Evolutionary conservation across 805 yeast genomes (phyloP).

Genomic region (Hanseniaspora occidentalis): DNA sequence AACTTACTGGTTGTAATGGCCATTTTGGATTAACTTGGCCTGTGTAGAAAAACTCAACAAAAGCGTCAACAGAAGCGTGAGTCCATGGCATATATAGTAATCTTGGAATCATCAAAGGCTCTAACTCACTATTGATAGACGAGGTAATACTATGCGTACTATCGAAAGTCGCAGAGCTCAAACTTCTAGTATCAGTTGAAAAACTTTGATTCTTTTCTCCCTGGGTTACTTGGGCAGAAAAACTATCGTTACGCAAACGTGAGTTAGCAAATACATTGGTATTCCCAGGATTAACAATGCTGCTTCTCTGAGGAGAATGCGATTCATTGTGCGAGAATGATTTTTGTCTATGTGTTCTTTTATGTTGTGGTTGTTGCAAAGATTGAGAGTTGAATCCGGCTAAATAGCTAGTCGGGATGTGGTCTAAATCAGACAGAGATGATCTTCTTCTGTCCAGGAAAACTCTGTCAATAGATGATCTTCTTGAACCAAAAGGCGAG

Average conservation of each 20-base stretch:
- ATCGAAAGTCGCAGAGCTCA: constrained; percentile 7
- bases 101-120: constrained; percentile 56
- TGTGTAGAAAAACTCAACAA: constrained; percentile 62
- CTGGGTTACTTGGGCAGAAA: too few relatives aligned
- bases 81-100: constrained; percentile 57
- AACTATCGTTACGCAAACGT: constrained; percentile 1
- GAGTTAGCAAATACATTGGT: not conserved
- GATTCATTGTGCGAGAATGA: too few relatives aligned
- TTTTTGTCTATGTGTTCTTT: too few relatives aligned
- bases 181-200: constrained; percentile 4
- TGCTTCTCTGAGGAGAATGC: constrained; percentile 1
- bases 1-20: constrained; percentile 56
- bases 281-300: constrained; percentile 6
- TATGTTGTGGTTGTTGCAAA: too few relatives aligned
- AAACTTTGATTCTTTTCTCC: constrained; percentile 2
- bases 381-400: not conserved
- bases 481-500: not conserved
- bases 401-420: not conserved
- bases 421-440: not conserved
- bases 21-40: constrained; percentile 72
- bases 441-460: constrained; percentile 2
- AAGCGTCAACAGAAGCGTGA: constrained; percentile 47
- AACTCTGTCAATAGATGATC: not conserved
- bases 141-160: constrained; percentile 12
- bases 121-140: constrained; percentile 26